Conservation (phyloP, 176 grass and related monocot species). For the Cenchrus fungigraminus region DNA sequence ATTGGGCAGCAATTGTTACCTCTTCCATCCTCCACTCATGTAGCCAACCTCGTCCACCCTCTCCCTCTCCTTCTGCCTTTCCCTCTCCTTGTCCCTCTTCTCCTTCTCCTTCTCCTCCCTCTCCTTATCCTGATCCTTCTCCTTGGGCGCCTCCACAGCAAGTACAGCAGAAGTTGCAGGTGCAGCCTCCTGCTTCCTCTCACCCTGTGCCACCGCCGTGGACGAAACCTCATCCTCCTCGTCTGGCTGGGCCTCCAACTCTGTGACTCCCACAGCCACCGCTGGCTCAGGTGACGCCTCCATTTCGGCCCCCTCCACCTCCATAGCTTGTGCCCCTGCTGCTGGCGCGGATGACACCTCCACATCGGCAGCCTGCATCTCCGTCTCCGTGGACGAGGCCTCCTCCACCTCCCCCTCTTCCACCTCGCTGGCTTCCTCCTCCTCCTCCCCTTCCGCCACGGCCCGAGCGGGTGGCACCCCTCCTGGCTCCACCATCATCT, state of each 20-base stretch:
- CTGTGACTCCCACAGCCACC: conserved; percentile 13
- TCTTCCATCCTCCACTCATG: conserved; percentile 89
- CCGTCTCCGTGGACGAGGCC: conserved; percentile 20
- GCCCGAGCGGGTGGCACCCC: background rate
- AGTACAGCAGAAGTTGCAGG: background rate
- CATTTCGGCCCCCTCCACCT: conserved; percentile 22
- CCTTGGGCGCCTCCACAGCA: conserved; percentile 21
- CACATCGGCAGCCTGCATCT: background rate
- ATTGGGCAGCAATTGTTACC: conserved; percentile 54
- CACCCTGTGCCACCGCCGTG: background rate
- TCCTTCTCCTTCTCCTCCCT: conserved; percentile 16
- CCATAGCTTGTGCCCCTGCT: background rate
- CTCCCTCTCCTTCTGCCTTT: conserved; percentile 46
- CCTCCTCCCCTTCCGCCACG: background rate
- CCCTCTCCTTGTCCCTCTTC: conserved; percentile 37
- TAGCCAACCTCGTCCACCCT: conserved; percentile 72
- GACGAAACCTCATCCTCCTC: conserved; percentile 40
- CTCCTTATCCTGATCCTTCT: conserved; percentile 30
- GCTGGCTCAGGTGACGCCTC: conserved; percentile 28
- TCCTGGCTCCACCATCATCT: conserved; percentile 69
- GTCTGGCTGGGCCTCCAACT: background rate
- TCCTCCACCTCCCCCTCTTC: conserved; percentile 34
- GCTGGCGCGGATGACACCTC: conserved; percentile 34
- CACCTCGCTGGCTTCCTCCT: conserved; percentile 33
- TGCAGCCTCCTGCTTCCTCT: conserved; percentile 1